Evolutionary conservation across 345 rosid genomes (phyloP).

Genomic region (Odontarrhena argentea): DNA sequence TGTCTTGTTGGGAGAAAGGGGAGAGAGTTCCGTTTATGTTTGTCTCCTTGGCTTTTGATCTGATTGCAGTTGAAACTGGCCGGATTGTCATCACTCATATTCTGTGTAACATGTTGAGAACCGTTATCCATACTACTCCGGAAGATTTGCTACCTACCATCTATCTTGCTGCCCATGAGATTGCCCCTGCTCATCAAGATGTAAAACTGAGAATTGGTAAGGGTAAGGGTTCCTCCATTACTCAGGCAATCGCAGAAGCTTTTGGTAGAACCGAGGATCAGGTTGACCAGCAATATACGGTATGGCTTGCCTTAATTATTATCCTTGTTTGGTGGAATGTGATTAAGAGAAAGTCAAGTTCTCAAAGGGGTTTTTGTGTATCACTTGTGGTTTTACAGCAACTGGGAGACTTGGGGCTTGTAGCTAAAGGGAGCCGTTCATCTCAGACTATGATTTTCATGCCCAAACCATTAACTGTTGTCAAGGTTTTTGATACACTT

Average conservation of each 20-base stretch:
- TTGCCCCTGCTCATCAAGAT: constrained; percentile 95
- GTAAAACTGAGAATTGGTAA: constrained; percentile 90
- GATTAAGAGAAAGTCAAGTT: too few species aligned
- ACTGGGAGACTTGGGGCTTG: constrained; percentile 90
- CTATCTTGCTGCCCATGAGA: constrained; percentile 69
- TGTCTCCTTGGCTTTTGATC: constrained; percentile 65
- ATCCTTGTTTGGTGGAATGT: not conserved
- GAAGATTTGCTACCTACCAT: constrained; percentile 75
- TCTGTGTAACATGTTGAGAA: constrained; percentile 79
- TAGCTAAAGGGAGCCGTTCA: constrained; percentile 90
- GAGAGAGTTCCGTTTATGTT: constrained; percentile 86
- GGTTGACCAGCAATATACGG: constrained; percentile 73
- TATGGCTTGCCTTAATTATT: constrained; percentile 19
- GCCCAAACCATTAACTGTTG: constrained; percentile 79
- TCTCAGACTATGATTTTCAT: constrained; percentile 89
- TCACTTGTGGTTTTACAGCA: constrained; percentile 48
- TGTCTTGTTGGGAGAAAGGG: constrained; percentile 67
- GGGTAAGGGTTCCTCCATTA: constrained; percentile 47
- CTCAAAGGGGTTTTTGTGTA: too few species aligned
- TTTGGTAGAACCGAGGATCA: constrained; percentile 79
- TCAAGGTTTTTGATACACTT: constrained; percentile 76
- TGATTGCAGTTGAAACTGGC: constrained; percentile 68
- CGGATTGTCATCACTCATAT: constrained; percentile 88
- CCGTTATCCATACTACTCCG: constrained; percentile 73
- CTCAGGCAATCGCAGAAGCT: constrained; percentile 82